Evolutionary conservation across 2,329 filamentous ascomycete species (phyloP).

Genomic region (Neonectria faginata): DNA sequence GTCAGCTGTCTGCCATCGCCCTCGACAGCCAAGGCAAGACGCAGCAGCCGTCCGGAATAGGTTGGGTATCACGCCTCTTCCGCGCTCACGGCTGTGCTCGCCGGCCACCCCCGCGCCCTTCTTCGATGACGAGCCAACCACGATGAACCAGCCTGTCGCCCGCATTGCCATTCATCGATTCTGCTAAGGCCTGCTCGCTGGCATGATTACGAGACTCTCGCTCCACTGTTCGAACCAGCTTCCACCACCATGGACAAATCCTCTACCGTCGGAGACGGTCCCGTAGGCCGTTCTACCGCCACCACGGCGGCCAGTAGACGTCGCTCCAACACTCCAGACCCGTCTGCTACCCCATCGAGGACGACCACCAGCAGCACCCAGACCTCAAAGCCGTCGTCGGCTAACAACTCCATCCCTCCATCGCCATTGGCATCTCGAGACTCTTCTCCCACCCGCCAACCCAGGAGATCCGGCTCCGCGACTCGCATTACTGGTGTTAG

Average conservation of each 20-base stretch:
- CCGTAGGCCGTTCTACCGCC: conserved; percentile 37
- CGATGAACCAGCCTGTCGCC: conserved; percentile 50
- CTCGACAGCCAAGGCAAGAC: conserved; percentile 35
- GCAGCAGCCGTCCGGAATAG: conserved; percentile 45
- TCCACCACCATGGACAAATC: conserved; percentile 52
- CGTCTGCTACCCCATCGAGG: conserved; percentile 39
- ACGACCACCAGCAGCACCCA: conserved; percentile 44
- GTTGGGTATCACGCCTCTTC: conserved; percentile 44
- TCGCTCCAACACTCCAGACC: conserved; percentile 42
- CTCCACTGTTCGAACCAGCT: conserved; percentile 43
- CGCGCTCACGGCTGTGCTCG: conserved; percentile 35
- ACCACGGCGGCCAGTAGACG: conserved; percentile 33
- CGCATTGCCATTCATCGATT: conserved; percentile 45
- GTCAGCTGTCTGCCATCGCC: conserved; percentile 40
- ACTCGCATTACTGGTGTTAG: conserved; percentile 56
- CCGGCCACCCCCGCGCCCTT: conserved; percentile 37
- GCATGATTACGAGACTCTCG: conserved; percentile 49
- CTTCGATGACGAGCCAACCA: conserved; percentile 51
- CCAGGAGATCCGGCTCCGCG: conserved; percentile 51
- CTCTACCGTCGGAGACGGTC: conserved; percentile 45
- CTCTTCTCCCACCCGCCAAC: conserved; percentile 59
- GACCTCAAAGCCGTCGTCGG: conserved; percentile 52
- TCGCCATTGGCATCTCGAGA: conserved; percentile 59
- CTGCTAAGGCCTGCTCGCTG: conserved; percentile 48
- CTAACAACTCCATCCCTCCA: conserved; percentile 51